These are phyloP conservation scores for Nakazawaea holstii DNA, from an alignment of 805 yeast species.

Conservation along the genomic window DNA sequence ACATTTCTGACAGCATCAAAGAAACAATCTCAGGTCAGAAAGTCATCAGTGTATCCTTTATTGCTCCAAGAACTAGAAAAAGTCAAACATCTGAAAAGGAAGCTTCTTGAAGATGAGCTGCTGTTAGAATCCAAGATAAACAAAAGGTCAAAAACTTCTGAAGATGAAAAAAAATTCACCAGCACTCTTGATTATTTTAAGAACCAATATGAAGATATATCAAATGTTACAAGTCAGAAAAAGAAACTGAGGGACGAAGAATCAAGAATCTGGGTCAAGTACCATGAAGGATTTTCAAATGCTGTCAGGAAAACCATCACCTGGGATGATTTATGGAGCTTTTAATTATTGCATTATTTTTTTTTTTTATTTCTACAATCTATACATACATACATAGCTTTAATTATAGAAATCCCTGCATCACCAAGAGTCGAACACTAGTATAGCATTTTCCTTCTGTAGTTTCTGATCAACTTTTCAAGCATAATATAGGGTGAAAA, in stretches of 20 bases:
- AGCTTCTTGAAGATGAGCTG: slow-evolving; percentile 8
- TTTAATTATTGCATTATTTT: not conserved
- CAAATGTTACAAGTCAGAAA: slow-evolving; percentile 11
- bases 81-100: slow-evolving; percentile 16
- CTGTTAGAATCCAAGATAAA: slow-evolving; percentile 8
- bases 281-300: slow-evolving; percentile 86
- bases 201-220: slow-evolving; percentile 30
- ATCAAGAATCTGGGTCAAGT: slow-evolving; percentile 74
- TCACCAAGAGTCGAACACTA: too few relatives aligned
- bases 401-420: too few relatives aligned
- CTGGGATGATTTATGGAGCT: slow-evolving; percentile 64
- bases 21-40: not conserved
- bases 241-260: slow-evolving; percentile 16
- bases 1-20: slow-evolving; percentile 14
- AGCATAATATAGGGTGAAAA: too few relatives aligned
- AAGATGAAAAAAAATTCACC: slow-evolving; percentile 12
- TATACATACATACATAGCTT: too few relatives aligned
- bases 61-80: slow-evolving; percentile 22
- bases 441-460: too few relatives aligned
- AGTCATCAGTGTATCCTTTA: slow-evolving; percentile 16
- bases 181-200: slow-evolving; percentile 35
- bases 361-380: too few relatives aligned
- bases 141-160: not conserved
- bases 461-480: too few relatives aligned
- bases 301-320: slow-evolving; percentile 82